Evolutionary conservation across 805 yeast genomes (phyloP).

Genomic region (Pichia ethanolica): DNA sequence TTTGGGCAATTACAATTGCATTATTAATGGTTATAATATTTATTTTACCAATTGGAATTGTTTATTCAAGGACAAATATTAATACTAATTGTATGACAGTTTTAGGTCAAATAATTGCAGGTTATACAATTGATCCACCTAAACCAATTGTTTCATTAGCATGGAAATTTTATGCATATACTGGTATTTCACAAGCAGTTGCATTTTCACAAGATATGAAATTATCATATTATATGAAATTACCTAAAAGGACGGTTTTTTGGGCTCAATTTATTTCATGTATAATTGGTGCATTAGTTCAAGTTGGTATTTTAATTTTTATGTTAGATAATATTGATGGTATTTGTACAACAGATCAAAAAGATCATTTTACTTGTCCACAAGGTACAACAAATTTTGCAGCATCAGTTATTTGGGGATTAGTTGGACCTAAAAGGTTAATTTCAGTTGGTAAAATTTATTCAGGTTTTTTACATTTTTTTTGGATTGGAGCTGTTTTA

Average conservation of each 20-base stretch:
- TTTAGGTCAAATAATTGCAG: neutral
- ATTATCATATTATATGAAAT: neutral
- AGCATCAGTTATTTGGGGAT: neutral
- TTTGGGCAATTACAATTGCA: neutral
- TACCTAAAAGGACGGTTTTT: neutral
- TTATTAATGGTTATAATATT: neutral
- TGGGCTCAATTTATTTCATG: neutral
- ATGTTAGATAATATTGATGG: neutral
- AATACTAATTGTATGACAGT: neutral
- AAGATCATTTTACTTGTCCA: neutral
- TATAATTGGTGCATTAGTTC: neutral
- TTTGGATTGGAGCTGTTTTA: neutral
- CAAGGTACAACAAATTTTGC: conserved; percentile 1
- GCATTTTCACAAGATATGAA: conserved; percentile 1
- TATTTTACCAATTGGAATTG: neutral
- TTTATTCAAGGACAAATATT: neutral
- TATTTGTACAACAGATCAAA: neutral
- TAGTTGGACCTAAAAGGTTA: neutral
- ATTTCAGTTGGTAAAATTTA: neutral
- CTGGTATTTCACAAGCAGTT: neutral
- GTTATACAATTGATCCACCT: neutral
- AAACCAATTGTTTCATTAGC: conserved; percentile 1
- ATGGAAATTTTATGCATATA: neutral
- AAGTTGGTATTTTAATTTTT: neutral
- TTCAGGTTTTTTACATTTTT: neutral